Conservation (phyloP, 129 eudicot species). For the Ambrosia artemisiifolia region DNA sequence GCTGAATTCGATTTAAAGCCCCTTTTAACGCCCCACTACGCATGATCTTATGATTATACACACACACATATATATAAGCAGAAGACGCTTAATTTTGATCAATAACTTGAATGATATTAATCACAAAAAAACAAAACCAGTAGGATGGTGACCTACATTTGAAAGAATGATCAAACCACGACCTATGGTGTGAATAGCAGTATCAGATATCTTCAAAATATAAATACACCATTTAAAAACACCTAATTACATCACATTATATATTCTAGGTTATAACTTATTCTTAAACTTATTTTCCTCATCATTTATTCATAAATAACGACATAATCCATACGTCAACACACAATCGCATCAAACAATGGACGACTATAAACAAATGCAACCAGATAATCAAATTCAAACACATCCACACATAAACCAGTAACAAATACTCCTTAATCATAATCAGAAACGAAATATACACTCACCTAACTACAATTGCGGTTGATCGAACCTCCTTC, state of each 20-base stretch:
- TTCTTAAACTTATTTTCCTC: background rate
- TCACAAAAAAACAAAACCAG: background rate
- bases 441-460: background rate
- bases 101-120: too few species aligned
- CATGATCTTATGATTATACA: too few species aligned
- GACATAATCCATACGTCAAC: background rate
- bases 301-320: background rate
- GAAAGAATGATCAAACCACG: background rate
- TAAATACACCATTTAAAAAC: background rate
- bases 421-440: background rate
- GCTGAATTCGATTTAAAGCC: too few species aligned
- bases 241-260: too few species aligned
- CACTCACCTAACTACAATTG: constrained; percentile 12
- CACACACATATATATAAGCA: too few species aligned
- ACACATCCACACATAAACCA: constrained; percentile 5
- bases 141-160: background rate
- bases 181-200: background rate
- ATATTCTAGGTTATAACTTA: background rate
- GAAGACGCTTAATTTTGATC: too few species aligned
- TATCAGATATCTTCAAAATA: background rate
- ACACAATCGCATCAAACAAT: constrained; percentile 19
- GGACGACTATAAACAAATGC: background rate
- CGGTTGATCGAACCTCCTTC: constrained; percentile 4
- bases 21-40: too few species aligned
- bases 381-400: constrained; percentile 22